These are phyloP conservation scores for Bryoglossum gracile DNA, from an alignment of 495 filamentous ascomycete genomes.

Conservation along the genomic window DNA sequence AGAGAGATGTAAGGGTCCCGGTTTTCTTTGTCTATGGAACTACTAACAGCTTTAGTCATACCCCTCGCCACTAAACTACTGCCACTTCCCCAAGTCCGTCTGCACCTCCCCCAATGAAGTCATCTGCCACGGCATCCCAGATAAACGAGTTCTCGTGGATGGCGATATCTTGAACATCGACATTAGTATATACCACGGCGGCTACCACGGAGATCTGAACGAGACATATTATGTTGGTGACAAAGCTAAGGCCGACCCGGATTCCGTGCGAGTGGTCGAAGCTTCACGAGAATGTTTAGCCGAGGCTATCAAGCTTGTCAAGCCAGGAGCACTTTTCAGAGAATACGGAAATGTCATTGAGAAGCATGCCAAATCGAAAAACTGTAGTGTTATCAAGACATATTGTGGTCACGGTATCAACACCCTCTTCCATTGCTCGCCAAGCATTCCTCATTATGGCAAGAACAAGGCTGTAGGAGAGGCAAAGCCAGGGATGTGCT, in stretches of 20 bases:
- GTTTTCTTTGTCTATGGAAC: neutral
- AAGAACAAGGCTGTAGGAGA: slow-evolving; percentile 87
- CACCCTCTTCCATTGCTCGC: slow-evolving; percentile 73
- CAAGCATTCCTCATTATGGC: slow-evolving; percentile 81
- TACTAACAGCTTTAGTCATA: slow-evolving; percentile 64
- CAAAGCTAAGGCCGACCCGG: slow-evolving; percentile 62
- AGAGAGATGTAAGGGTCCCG: slow-evolving; percentile 63
- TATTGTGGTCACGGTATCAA: slow-evolving; percentile 90
- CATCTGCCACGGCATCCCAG: slow-evolving; percentile 91
- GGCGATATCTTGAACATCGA: slow-evolving; percentile 90
- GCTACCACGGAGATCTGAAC: slow-evolving; percentile 84
- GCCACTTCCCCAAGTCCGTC: slow-evolving; percentile 94
- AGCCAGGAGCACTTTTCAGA: slow-evolving; percentile 78
- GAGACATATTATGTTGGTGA: slow-evolving; percentile 89
- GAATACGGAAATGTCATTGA: slow-evolving; percentile 81
- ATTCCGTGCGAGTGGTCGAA: slow-evolving; percentile 80
- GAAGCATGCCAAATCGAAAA: slow-evolving; percentile 69
- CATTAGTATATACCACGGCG: slow-evolving; percentile 78
- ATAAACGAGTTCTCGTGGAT: slow-evolving; percentile 67
- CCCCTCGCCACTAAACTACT: slow-evolving; percentile 93
- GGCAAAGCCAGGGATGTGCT: slow-evolving; percentile 85
- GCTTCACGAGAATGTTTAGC: slow-evolving; percentile 72
- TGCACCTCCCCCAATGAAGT: slow-evolving; percentile 95
- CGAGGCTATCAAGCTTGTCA: slow-evolving; percentile 77
- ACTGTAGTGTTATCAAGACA: slow-evolving; percentile 79